These are phyloP conservation scores for Metschnikowia sp. DNA, from an alignment of 805 yeast genomes.

Conservation along the genomic window DNA sequence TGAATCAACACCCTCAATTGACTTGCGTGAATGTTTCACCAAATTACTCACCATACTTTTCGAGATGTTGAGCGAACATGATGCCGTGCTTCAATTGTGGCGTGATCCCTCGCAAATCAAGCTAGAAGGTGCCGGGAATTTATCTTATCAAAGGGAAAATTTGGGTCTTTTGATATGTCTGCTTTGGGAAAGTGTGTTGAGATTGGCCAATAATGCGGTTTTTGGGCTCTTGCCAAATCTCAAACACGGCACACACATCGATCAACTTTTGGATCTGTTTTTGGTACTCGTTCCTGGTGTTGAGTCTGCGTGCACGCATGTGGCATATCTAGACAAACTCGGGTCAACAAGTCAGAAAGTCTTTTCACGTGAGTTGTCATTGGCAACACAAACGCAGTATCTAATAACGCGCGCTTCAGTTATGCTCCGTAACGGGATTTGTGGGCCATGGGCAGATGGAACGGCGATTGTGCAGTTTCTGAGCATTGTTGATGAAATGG, in stretches of 20 bases:
- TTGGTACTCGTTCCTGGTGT: slow-evolving; percentile 23
- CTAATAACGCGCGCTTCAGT: slow-evolving; percentile 27
- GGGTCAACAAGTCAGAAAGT: neutral
- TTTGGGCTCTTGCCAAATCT: slow-evolving; percentile 25
- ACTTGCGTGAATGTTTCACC: slow-evolving; percentile 18
- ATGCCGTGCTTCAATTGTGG: slow-evolving; percentile 27
- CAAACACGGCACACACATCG: slow-evolving; percentile 21
- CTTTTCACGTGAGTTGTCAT: slow-evolving; percentile 14
- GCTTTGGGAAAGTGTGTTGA: slow-evolving; percentile 36
- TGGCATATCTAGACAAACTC: slow-evolving; percentile 20
- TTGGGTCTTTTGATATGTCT: slow-evolving; percentile 29
- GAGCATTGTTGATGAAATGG: slow-evolving; percentile 22
- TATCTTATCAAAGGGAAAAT: slow-evolving; percentile 19
- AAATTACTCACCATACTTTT: slow-evolving; percentile 21
- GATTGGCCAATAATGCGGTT: slow-evolving; percentile 27
- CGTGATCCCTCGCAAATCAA: slow-evolving; percentile 29
- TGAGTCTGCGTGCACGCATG: slow-evolving; percentile 22
- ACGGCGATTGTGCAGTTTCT: slow-evolving; percentile 22
- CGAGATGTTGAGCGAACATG: slow-evolving; percentile 14
- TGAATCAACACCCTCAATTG: slow-evolving; percentile 15
- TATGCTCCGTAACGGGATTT: slow-evolving; percentile 12
- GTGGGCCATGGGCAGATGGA: slow-evolving; percentile 3
- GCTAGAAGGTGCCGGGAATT: slow-evolving; percentile 14
- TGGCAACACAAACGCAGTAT: slow-evolving; percentile 24
- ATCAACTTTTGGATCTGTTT: slow-evolving; percentile 17